Conservation (phyloP, 106 monocot species). For the Xerophyta viscosa region DNA sequence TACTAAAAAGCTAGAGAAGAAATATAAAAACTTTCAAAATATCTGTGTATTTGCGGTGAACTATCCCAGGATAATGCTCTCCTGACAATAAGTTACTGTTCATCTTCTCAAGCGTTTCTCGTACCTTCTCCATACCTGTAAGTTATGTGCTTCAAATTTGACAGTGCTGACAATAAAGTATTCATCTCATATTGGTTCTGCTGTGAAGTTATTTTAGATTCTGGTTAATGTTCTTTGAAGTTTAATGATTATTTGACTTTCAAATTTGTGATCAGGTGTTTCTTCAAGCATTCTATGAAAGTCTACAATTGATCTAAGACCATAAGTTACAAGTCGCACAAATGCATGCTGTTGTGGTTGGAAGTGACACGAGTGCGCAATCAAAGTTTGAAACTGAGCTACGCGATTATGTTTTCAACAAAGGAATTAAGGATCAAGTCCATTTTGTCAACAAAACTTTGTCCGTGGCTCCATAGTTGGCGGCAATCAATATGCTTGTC, state of each 20-base stretch:
- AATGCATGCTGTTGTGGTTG: constrained; percentile 81
- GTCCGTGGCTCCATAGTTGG: constrained; percentile 79
- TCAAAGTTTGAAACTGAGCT: constrained; percentile 76
- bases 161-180: no score
- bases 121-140: no score
- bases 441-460: constrained; percentile 95
- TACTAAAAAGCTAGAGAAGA: no score
- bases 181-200: no score
- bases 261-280: constrained; percentile 58
- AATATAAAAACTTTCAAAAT: no score
- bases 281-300: constrained; percentile 76
- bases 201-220: no score
- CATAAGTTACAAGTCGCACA: constrained; percentile 74
- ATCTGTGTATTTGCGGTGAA: no score
- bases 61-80: no score
- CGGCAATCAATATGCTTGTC: constrained; percentile 90
- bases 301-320: constrained; percentile 52
- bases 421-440: constrained; percentile 62
- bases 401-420: constrained; percentile 58
- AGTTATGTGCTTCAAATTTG: not conserved
- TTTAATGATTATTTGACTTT: not conserved
- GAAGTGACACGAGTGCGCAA: constrained; percentile 91
- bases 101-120: no score
- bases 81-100: no score
- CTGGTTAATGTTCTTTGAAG: not conserved